Conservation (phyloP, 371 early-diverging fungal genomes). For the Haplosporangium sp. region DNA sequence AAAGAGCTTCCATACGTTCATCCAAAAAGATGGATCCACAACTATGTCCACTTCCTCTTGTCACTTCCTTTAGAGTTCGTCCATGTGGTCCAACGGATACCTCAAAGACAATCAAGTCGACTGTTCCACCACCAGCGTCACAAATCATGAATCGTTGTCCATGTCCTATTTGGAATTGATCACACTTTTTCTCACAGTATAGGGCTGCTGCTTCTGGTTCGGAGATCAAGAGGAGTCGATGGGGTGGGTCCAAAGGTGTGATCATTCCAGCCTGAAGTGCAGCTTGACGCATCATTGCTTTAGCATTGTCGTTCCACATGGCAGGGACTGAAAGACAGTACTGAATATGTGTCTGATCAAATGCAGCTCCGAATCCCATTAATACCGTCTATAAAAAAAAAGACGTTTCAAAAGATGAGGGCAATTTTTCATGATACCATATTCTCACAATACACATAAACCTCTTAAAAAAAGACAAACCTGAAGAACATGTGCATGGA, state of each 20-base stretch:
- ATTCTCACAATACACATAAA: slow-evolving; percentile 27
- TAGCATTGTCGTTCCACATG: slow-evolving; percentile 66
- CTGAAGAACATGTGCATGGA: slow-evolving; percentile 59
- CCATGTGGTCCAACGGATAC: slow-evolving; percentile 34
- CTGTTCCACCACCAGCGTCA: slow-evolving; percentile 76
- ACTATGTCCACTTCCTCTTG: slow-evolving; percentile 47
- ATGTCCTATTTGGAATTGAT: slow-evolving; percentile 58
- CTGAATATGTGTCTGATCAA: slow-evolving; percentile 59
- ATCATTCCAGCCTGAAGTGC: slow-evolving; percentile 62
- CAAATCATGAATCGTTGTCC: slow-evolving; percentile 70
- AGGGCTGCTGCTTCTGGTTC: slow-evolving; percentile 68
- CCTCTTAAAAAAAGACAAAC: slow-evolving; percentile 44
- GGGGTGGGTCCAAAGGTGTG: slow-evolving; percentile 56
- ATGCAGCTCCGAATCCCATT: slow-evolving; percentile 60
- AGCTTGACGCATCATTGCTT: slow-evolving; percentile 64
- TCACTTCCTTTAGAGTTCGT: slow-evolving; percentile 57
- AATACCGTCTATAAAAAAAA: slow-evolving; percentile 21
- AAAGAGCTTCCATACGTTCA: slow-evolving; percentile 41
- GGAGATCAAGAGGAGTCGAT: slow-evolving; percentile 61
- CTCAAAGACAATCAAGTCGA: slow-evolving; percentile 63
- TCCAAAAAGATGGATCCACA: slow-evolving; percentile 55
- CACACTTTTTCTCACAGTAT: slow-evolving; percentile 68
- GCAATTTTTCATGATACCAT: background rate
- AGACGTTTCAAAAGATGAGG: too few relatives aligned
- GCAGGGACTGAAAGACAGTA: slow-evolving; percentile 65